Percentiles rank a stretch among this genome's conserved stretches.
Evolutionary conservation across 768 basidiomycete genomes (phyloP).

Genomic region (Ramaria sp.): DNA sequence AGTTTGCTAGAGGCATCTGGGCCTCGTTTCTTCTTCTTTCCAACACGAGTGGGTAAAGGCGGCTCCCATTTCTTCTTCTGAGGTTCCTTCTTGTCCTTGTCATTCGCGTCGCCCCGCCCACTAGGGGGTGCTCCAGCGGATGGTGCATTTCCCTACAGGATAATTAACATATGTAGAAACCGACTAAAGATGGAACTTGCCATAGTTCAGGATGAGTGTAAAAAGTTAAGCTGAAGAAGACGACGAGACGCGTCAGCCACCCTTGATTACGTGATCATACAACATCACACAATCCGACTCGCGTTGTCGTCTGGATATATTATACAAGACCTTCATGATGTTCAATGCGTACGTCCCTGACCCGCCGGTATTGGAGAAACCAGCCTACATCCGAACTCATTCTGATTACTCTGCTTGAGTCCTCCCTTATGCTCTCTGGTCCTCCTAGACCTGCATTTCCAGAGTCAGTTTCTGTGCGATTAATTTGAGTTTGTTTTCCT

Average conservation of each 20-base stretch:
- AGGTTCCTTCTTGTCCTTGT: conserved; percentile 38
- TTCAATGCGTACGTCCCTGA: no score
- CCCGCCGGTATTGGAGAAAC: no score
- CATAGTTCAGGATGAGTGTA: not conserved
- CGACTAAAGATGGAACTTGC: not conserved
- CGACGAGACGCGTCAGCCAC: not conserved
- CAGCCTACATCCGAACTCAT: no score
- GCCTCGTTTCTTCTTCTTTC: conserved; percentile 92
- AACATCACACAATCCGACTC: not conserved
- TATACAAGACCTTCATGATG: no score
- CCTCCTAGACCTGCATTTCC: no score
- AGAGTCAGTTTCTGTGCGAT: no score
- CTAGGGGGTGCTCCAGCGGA: conserved; percentile 39
- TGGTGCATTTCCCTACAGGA: conserved; percentile 59
- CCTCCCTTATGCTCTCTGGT: no score
- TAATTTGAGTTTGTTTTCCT: no score
- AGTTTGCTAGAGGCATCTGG: conserved; percentile 86
- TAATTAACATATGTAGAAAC: not conserved
- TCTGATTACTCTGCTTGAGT: no score
- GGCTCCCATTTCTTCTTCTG: conserved; percentile 97
- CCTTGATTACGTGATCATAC: not conserved
- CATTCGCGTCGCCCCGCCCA: conserved; percentile 33
- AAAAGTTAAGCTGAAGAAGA: not conserved
- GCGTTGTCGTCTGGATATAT: no score
- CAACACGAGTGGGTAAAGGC: conserved; percentile 90